Conservation (phyloP, 805 yeast species). For the Nakazawaea ambrosiae region DNA sequence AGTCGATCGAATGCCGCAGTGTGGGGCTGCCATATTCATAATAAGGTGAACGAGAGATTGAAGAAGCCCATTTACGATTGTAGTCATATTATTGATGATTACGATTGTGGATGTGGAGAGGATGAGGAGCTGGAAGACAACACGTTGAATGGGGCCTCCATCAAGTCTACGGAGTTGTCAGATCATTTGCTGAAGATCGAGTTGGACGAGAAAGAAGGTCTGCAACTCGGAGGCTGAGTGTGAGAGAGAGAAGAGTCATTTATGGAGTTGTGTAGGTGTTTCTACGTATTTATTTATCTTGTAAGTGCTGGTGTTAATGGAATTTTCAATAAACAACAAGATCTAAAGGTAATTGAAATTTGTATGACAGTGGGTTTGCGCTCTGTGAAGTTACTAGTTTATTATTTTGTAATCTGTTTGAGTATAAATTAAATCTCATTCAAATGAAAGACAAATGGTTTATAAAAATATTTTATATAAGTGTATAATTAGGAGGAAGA, state of each 20-base stretch:
- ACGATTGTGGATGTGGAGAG: slow-evolving; percentile 92
- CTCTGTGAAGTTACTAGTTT: no score
- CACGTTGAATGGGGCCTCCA: slow-evolving; percentile 18
- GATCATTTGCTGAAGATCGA: slow-evolving; percentile 39
- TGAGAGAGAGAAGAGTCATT: neutral
- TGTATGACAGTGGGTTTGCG: no score
- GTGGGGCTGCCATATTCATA: slow-evolving; percentile 96
- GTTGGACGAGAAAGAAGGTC: slow-evolving; percentile 37
- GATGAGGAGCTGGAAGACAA: slow-evolving; percentile 51
- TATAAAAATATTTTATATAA: no score
- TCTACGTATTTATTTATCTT: no score
- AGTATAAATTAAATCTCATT: no score
- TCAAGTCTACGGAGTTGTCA: slow-evolving; percentile 17
- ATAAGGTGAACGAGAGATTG: slow-evolving; percentile 71
- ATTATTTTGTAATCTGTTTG: no score
- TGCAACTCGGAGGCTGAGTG: slow-evolving; percentile 31
- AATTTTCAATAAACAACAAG: no score
- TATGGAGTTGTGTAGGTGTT: no score
- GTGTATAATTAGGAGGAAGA: no score
- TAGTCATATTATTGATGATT: slow-evolving; percentile 74
- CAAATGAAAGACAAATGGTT: no score
- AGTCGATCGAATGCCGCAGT: slow-evolving; percentile 76
- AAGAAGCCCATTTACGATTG: slow-evolving; percentile 78
- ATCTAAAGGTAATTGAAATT: no score
- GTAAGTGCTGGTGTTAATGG: no score